A percentile compares a stretch with the other conserved stretches of the same genome.
phyloP scores from a whole-genome alignment of 225 moss, liverwort and hornwort species.

The Polytrichum commune region DNA sequence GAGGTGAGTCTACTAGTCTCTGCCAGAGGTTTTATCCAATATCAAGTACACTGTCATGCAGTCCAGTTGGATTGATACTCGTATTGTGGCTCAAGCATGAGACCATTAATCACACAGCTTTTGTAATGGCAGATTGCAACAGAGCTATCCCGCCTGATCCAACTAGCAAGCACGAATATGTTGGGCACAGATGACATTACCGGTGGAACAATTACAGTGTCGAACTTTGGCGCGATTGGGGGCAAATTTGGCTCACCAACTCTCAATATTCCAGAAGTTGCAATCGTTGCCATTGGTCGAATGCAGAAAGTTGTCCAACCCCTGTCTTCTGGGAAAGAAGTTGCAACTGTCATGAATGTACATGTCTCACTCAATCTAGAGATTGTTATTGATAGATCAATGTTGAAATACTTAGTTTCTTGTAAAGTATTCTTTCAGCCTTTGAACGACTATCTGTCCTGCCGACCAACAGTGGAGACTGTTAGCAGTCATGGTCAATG shows the following conservation, averaged over 20 bases:
- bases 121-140: conserved; percentile 64
- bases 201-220: conserved; percentile 85
- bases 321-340: conserved; percentile 25
- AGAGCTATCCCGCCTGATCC: conserved; percentile 68
- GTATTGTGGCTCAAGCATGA: background rate
- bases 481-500: no score
- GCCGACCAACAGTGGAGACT: no score
- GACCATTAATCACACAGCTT: background rate
- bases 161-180: conserved; percentile 68
- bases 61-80: no score
- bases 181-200: conserved; percentile 71
- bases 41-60: no score
- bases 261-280: conserved; percentile 89
- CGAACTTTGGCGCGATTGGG: conserved; percentile 87
- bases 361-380: conserved; percentile 9
- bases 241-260: conserved; percentile 81
- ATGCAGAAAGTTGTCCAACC: conserved; percentile 63
- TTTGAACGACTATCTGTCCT: no score
- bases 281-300: conserved; percentile 86
- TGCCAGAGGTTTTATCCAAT: no score
- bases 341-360: conserved; percentile 54
- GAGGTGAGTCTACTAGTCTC: conserved; percentile 34
- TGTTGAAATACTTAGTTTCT: background rate
- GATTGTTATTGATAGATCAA: background rate
- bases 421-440: no score